Percentiles rank a stretch among this genome's conserved stretches.
Conservation (phyloP, 2,329 filamentous ascomycete genomes). For the Colletotrichum destructivum region DNA sequence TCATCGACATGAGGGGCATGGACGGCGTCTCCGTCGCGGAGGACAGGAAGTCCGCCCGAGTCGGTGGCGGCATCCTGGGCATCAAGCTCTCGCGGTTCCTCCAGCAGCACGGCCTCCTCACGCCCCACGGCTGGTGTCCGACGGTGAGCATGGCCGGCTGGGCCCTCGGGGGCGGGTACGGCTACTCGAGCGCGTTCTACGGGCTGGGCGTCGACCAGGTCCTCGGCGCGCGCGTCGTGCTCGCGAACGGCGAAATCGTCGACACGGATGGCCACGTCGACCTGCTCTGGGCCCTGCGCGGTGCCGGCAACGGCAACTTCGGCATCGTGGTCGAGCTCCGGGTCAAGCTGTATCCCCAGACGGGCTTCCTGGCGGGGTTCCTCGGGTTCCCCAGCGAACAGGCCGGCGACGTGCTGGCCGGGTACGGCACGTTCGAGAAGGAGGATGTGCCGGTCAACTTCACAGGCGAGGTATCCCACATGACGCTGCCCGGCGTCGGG, state of each 20-base stretch:
- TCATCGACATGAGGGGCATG: slow-evolving; percentile 42
- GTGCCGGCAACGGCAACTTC: slow-evolving; percentile 55
- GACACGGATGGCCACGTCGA: slow-evolving; percentile 52
- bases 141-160: slow-evolving; percentile 53
- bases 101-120: slow-evolving; percentile 26
- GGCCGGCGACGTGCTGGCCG: slow-evolving; percentile 46
- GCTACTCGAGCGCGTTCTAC: slow-evolving; percentile 48
- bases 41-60: slow-evolving; percentile 34
- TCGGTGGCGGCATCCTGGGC: slow-evolving; percentile 42
- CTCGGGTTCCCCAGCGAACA: slow-evolving; percentile 39
- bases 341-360: slow-evolving; percentile 55
- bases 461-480: slow-evolving; percentile 21
- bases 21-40: slow-evolving; percentile 28
- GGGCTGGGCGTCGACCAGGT: slow-evolving; percentile 57
- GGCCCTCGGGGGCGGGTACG: slow-evolving; percentile 54
- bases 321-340: slow-evolving; percentile 58
- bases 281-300: slow-evolving; percentile 56
- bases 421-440: slow-evolving; percentile 41
- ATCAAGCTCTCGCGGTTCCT: slow-evolving; percentile 38
- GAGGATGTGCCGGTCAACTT: slow-evolving; percentile 46
- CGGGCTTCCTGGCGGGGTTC: slow-evolving; percentile 30
- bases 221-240: slow-evolving; percentile 55
- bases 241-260: slow-evolving; percentile 53
- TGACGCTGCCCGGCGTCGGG: slow-evolving; percentile 29
- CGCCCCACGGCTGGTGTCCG: slow-evolving; percentile 34